These are phyloP conservation scores for Dovyalis caffra DNA, from an alignment of 345 rosid species.

Conservation along the genomic window DNA sequence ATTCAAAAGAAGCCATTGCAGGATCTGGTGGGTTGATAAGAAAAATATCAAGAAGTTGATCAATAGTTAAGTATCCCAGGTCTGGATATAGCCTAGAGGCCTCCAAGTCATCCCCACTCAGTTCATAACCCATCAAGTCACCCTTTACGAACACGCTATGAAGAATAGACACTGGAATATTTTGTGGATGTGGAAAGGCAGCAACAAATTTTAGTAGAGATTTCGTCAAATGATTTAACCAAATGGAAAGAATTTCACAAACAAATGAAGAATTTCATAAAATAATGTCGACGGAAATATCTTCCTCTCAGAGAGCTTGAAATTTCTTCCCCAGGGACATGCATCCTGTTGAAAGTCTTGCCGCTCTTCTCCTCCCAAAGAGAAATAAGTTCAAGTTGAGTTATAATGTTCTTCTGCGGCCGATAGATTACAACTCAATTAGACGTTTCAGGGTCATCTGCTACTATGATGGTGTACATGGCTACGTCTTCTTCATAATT, in stretches of 20 bases:
- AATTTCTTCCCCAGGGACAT: slow-evolving; percentile 23
- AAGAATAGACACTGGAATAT: not conserved
- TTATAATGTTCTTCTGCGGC: slow-evolving; percentile 20
- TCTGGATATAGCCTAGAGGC: slow-evolving; percentile 24
- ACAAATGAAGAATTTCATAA: not conserved
- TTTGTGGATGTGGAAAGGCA: not conserved
- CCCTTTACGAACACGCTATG: not conserved
- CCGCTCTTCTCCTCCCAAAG: slow-evolving; percentile 48
- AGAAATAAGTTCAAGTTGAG: slow-evolving; percentile 34
- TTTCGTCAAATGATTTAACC: not conserved
- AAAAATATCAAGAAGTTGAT: slow-evolving; percentile 36
- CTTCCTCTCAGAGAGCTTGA: slow-evolving; percentile 38
- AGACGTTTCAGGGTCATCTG: slow-evolving; percentile 30
- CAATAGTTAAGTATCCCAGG: not conserved
- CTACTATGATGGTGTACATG: slow-evolving; percentile 36
- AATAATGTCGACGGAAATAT: not conserved
- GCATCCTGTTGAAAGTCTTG: slow-evolving; percentile 21
- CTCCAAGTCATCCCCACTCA: not conserved
- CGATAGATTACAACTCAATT: slow-evolving; percentile 27
- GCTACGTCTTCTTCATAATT: slow-evolving; percentile 44
- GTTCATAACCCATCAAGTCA: not conserved
- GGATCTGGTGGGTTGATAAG: slow-evolving; percentile 19
- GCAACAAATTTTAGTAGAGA: not conserved
- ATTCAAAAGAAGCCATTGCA: slow-evolving; percentile 21
- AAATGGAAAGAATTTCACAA: not conserved